Percentiles rank a stretch among this genome's conserved stretches.
These are phyloP conservation scores for Dianthus caryophyllus DNA, from an alignment of 148 eudicot genomes.

Conservation along the genomic window DNA sequence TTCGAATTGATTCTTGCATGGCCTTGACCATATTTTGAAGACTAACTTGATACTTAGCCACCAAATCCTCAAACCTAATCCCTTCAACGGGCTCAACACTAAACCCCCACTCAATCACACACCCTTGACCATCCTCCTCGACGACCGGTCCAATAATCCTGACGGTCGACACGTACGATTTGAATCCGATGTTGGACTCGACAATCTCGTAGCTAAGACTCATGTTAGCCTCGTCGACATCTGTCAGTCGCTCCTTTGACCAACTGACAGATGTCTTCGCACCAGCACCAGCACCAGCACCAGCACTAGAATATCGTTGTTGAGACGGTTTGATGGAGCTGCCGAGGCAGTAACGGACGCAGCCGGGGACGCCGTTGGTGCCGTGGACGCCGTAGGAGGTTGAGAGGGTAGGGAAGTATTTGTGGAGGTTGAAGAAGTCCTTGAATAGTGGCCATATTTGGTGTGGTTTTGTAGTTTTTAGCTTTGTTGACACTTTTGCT, in stretches of 20 bases:
- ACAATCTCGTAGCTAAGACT: slow-evolving; percentile 61
- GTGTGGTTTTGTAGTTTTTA: slow-evolving; percentile 35
- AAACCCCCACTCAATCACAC: slow-evolving; percentile 62
- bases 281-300: slow-evolving; percentile 1
- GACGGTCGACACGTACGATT: slow-evolving; percentile 56
- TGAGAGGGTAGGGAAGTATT: slow-evolving; percentile 49
- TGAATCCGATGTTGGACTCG: slow-evolving; percentile 63
- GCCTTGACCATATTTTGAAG: slow-evolving; percentile 41
- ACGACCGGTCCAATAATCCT: slow-evolving; percentile 28
- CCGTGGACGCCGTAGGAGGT: slow-evolving; percentile 66
- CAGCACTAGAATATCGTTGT: background rate
- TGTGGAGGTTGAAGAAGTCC: slow-evolving; percentile 69
- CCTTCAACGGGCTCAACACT: slow-evolving; percentile 60
- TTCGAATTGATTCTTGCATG: slow-evolving; percentile 42
- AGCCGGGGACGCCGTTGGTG: slow-evolving; percentile 60
- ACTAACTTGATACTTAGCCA: slow-evolving; percentile 46
- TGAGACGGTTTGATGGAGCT: slow-evolving; percentile 29
- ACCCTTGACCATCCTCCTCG: slow-evolving; percentile 28
- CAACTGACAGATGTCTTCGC: slow-evolving; percentile 34
- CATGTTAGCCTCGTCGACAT: slow-evolving; percentile 40
- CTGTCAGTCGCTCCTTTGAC: slow-evolving; percentile 60
- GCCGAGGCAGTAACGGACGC: slow-evolving; percentile 63
- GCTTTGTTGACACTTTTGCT: slow-evolving; percentile 39
- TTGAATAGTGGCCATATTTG: slow-evolving; percentile 61
- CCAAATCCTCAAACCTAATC: slow-evolving; percentile 46